These are phyloP conservation scores for Monosporozyma siamensis DNA, from an alignment of 805 yeast genomes.

Conservation along the genomic window DNA sequence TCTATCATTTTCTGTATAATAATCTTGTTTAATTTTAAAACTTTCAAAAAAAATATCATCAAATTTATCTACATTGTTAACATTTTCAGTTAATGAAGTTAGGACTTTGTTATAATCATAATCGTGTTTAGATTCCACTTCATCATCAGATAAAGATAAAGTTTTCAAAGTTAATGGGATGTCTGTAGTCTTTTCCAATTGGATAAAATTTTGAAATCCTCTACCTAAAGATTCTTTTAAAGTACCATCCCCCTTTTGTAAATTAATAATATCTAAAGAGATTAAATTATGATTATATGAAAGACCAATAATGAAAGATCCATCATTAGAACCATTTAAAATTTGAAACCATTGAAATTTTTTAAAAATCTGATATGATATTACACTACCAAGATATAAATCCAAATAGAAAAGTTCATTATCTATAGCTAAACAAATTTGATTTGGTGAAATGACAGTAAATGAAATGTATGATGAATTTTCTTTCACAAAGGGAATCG, in stretches of 20 bases:
- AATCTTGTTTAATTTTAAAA: constrained; percentile 34
- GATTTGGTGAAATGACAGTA: constrained; percentile 24
- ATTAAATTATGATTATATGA: constrained; percentile 6
- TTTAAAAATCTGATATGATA: constrained; percentile 3
- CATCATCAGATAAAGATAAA: constrained; percentile 14
- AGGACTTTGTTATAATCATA: constrained; percentile 22
- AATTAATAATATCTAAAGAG: constrained; percentile 26
- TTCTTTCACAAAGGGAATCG: constrained; percentile 20
- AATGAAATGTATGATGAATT: constrained; percentile 13
- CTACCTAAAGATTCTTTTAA: constrained; percentile 65
- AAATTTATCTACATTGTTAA: constrained; percentile 20
- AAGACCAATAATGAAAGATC: constrained; percentile 8
- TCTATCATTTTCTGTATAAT: constrained; percentile 58
- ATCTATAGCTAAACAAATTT: constrained; percentile 23
- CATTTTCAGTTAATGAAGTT: constrained; percentile 16
- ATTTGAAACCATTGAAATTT: constrained; percentile 9
- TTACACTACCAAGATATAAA: constrained; percentile 12
- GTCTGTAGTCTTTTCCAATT: not conserved
- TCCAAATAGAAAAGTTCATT: constrained; percentile 25
- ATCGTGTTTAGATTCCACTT: constrained; percentile 4
- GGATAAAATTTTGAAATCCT: constrained; percentile 28
- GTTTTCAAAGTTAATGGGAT: constrained; percentile 19
- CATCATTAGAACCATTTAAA: constrained; percentile 6
- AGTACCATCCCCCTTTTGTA: constrained; percentile 59
- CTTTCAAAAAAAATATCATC: constrained; percentile 27